Base-by-base conservation (phyloP, 345 rosid genomes). In the Cardamine occulta region DNA sequence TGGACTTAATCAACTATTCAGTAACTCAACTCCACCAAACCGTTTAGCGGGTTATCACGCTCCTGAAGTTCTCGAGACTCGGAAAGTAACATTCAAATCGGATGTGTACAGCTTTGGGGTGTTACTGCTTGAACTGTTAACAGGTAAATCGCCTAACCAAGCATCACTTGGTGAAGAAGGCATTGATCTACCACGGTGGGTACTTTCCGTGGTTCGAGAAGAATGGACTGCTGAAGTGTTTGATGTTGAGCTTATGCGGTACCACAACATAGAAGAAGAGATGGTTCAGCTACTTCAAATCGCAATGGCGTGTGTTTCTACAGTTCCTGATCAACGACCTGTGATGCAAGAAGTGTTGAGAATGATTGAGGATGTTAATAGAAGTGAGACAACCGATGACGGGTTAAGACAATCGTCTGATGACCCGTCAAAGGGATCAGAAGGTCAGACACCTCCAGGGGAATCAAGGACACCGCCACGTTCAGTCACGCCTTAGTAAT, bases 221-320 rank as follows among this genome's bases (percentile, higher is more conserved):
- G 99, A 95, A 66, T 95, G 99, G 99, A 92, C 99, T 7, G 99
- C 99, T 0, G 99, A 92, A 83, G 99, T 95, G 0, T 90, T 95
- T 29, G 99, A 90, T 1, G 96, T 87, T 58, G 99, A 95, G 85
- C 76, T 95, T 15, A 95, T 95, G 97, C 81, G 93, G 70, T 87
- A 89, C 57, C 96, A 89, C 44, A 92, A 87, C 88, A 89, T 90
- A 3, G 99, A 95, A 73, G 99, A 95, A 68, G 99, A 95, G 79
- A 95, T 95, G 99, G 99, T 95, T 55, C 97, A 90, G 84, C 79
- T 95, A 78, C 83, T 95, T 60, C 99, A 95, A 55, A 90, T 92
- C 7, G 99, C 99, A 3, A 95, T 95, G 97, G 75, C 92, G 1
- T 95, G 99, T 56, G 97, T 95, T 0, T 86, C 96, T 0, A 85